Conservation (phyloP, 2,329 filamentous ascomycete species). For the Paecilomyces variotii region DNA sequence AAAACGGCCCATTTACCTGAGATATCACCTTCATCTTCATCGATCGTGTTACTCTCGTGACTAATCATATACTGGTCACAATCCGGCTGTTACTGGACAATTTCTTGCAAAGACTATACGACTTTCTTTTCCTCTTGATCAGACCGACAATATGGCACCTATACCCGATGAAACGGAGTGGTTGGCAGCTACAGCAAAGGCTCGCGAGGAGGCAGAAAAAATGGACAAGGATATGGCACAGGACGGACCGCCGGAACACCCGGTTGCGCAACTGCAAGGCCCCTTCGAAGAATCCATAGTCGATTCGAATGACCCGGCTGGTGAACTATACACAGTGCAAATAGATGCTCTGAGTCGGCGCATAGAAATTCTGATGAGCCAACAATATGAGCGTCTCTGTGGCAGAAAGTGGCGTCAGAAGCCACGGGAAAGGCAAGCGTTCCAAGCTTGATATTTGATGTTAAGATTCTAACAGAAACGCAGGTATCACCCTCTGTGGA, state of each 20-base stretch:
- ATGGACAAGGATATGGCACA: slow-evolving; percentile 1
- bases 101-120: background rate
- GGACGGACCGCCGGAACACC: slow-evolving; percentile 26
- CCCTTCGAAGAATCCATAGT: slow-evolving; percentile 40
- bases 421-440: slow-evolving; percentile 49
- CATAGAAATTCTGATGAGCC: slow-evolving; percentile 59
- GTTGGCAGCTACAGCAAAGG: slow-evolving; percentile 6
- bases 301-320: slow-evolving; percentile 22
- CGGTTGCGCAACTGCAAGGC: slow-evolving; percentile 35
- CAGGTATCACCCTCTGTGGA: slow-evolving; percentile 78
- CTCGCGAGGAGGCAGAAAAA: slow-evolving; percentile 4
- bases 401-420: slow-evolving; percentile 69
- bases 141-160: slow-evolving; percentile 2
- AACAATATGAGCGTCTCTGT: slow-evolving; percentile 62
- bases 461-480: slow-evolving; percentile 4
- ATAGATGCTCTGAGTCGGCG: slow-evolving; percentile 45
- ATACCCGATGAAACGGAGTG: slow-evolving; percentile 7
- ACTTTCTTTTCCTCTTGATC: background rate
- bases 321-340: slow-evolving; percentile 21
- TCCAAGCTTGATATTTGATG: background rate
- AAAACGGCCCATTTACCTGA: background rate
- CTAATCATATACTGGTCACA: background rate
- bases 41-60: background rate
- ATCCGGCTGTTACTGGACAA: background rate
- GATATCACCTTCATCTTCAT: background rate